phyloP scores from a whole-genome alignment of 768 basidiomycete species.

The Mycena olivaceomarginata region DNA sequence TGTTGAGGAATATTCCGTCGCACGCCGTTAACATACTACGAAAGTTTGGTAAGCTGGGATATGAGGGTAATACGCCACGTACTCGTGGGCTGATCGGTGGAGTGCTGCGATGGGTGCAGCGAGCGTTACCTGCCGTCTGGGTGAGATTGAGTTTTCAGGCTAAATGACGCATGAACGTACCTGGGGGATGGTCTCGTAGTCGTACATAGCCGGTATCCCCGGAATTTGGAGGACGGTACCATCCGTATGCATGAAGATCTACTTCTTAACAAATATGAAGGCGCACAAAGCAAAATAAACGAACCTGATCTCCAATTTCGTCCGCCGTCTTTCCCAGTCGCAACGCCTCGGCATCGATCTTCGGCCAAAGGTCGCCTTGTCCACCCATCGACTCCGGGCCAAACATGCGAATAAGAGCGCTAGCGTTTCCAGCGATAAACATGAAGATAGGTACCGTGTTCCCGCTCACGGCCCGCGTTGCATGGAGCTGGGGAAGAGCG shows the following conservation, averaged over 20 bases:
- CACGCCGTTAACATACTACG: not conserved
- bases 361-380: not conserved
- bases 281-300: not conserved
- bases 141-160: no score
- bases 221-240: constrained; percentile 18
- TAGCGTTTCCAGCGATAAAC: not conserved
- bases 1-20: constrained; percentile 5
- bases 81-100: not conserved
- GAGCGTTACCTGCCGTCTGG: not conserved
- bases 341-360: constrained; percentile 6
- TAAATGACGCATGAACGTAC: not conserved
- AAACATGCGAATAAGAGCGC: not conserved
- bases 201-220: constrained; percentile 31
- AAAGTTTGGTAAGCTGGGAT: not conserved
- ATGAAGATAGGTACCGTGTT: constrained; percentile 2
- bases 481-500: not conserved
- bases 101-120: not conserved
- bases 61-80: not conserved
- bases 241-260: not conserved
- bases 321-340: not conserved
- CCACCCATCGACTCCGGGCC: constrained; percentile 22
- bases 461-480: constrained; percentile 16
- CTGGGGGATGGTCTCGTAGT: constrained; percentile 23
- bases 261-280: no score
- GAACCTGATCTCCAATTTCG: constrained; percentile 19